Evolutionary conservation across 176 grass and related monocot genomes (phyloP).

Genomic region (Juncus effusus): DNA sequence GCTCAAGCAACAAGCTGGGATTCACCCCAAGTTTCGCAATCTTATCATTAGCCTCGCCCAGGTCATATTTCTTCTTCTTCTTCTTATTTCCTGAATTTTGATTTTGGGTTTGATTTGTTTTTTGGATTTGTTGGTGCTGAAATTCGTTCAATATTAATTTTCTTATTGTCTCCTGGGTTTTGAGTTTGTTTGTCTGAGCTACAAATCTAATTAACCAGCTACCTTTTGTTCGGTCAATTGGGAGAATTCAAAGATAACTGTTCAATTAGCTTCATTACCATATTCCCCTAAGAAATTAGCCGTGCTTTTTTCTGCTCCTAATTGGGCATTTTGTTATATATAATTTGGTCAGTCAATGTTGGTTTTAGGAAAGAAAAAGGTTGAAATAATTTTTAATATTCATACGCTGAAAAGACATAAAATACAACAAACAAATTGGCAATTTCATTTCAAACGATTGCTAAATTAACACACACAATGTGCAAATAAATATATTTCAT

Average conservation of each 20-base stretch:
- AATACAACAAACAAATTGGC: not conserved
- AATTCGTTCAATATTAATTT: not conserved
- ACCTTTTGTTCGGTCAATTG: not conserved
- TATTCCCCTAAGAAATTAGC: not conserved
- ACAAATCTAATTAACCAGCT: too few species aligned
- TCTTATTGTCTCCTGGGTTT: too few species aligned
- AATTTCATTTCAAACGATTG: too few species aligned
- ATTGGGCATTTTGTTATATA: not conserved
- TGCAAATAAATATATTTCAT: too few species aligned
- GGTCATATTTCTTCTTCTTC: slow-evolving; percentile 31
- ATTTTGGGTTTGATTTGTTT: slow-evolving; percentile 5
- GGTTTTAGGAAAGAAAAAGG: not conserved
- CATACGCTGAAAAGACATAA: not conserved
- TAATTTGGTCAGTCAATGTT: not conserved
- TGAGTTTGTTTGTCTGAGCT: slow-evolving; percentile 1
- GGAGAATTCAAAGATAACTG: not conserved
- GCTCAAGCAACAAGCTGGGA: slow-evolving; percentile 70
- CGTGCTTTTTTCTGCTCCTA: not conserved
- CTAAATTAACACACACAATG: too few species aligned
- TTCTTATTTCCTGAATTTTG: too few species aligned
- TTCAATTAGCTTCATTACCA: too few species aligned
- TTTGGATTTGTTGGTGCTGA: slow-evolving; percentile 12
- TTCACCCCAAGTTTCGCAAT: slow-evolving; percentile 75
- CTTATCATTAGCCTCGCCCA: slow-evolving; percentile 76
- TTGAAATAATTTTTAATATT: not conserved